Evolutionary conservation across 495 filamentous ascomycete species (phyloP).

Genomic region (Parathielavia appendiculata): DNA sequence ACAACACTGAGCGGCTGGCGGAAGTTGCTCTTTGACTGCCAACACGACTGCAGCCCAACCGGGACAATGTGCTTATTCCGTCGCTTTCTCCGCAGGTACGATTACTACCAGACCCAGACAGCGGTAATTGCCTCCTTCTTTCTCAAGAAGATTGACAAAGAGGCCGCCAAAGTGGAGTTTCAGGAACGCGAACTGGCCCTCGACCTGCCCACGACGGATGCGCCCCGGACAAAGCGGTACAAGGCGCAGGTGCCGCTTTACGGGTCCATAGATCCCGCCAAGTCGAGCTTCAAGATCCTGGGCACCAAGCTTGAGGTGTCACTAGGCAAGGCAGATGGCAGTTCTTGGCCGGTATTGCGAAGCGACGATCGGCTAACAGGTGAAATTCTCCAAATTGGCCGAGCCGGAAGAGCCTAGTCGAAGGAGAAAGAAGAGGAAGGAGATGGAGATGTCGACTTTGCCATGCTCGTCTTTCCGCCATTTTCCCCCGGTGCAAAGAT

Average conservation of each 20-base stretch:
- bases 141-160: conserved; percentile 93
- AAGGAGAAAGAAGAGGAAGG: neutral
- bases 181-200: conserved; percentile 53
- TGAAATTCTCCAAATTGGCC: conserved; percentile 76
- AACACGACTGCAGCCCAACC: conserved; percentile 16
- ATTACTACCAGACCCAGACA: conserved; percentile 90
- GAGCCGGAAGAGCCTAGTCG: conserved; percentile 61
- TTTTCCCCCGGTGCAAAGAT: neutral
- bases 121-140: conserved; percentile 88
- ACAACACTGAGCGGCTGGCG: neutral
- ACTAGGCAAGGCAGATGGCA: conserved; percentile 74
- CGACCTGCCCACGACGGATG: conserved; percentile 77
- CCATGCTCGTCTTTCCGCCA: neutral
- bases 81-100: conserved; percentile 50
- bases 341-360: conserved; percentile 83
- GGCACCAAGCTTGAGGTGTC: conserved; percentile 93
- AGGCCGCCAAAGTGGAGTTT: conserved; percentile 65
- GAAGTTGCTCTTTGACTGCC: conserved; percentile 15
- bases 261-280: conserved; percentile 64
- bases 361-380: conserved; percentile 74
- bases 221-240: conserved; percentile 65
- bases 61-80: conserved; percentile 16
- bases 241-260: conserved; percentile 69
- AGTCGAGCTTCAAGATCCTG: conserved; percentile 75
- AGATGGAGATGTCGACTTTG: neutral